phyloP scores from a whole-genome alignment of 23 red algal species.

The Pyropia haitanensis region DNA sequence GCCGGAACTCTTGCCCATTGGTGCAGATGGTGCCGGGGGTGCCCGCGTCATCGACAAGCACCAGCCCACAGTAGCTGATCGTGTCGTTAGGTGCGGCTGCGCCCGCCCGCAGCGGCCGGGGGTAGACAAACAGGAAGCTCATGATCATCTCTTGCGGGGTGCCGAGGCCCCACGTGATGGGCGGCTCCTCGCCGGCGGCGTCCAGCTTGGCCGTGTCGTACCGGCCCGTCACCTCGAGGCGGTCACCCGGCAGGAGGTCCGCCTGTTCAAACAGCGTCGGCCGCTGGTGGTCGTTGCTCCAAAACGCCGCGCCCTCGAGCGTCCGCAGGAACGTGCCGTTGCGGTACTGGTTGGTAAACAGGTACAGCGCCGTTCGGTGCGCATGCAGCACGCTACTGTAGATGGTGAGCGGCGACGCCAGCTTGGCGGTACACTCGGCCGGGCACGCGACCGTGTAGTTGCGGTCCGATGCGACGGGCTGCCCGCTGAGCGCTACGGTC shows the following conservation, averaged over 20 bases:
- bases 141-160: conserved; percentile 51
- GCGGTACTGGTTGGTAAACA: conserved; percentile 34
- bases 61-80: no score
- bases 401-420: conserved; percentile 12
- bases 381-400: conserved; percentile 35
- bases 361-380: conserved; percentile 38
- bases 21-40: no score
- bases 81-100: no score
- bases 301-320: conserved; percentile 27
- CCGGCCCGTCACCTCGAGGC: conserved; percentile 21
- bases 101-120: no score
- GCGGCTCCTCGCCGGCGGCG: not conserved
- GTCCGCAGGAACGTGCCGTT: conserved; percentile 37
- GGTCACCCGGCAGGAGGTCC: conserved; percentile 24
- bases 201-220: conserved; percentile 38
- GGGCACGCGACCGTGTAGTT: conserved; percentile 38
- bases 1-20: no score
- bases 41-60: no score
- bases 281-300: conserved; percentile 40
- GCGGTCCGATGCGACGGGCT: conserved; percentile 12
- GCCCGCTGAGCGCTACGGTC: conserved; percentile 1
- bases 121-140: conserved; percentile 13
- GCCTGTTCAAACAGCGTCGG: conserved; percentile 11
- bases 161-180: conserved; percentile 27
- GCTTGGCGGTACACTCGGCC: conserved; percentile 22